Conservation (phyloP, 331 rosid species). For the Acacia pycnantha region DNA sequence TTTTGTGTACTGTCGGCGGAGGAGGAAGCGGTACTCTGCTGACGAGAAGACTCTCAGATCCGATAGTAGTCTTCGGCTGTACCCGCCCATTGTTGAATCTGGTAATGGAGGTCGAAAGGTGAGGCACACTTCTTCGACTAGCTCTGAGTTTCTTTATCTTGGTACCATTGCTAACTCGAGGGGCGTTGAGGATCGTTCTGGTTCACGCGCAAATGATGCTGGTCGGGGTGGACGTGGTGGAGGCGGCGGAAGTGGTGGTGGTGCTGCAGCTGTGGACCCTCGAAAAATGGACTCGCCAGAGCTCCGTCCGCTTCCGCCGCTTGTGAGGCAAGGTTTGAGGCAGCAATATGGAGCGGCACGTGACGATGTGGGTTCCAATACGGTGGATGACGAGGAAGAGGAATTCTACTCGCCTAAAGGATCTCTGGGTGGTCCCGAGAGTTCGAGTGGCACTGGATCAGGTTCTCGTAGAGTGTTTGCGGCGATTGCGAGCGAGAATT, state of each 20-base stretch:
- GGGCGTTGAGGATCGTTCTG: conserved; percentile 31
- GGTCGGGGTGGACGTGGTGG: not conserved
- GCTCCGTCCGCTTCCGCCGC: conserved; percentile 79
- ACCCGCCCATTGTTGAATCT: conserved; percentile 36
- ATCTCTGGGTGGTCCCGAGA: conserved; percentile 50
- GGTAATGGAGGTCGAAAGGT: conserved; percentile 34
- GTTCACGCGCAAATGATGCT: not conserved
- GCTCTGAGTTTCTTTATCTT: conserved; percentile 83
- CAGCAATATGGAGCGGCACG: conserved; percentile 7
- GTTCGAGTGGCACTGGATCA: conserved; percentile 49
- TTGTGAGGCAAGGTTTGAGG: conserved; percentile 41
- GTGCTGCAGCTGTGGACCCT: not conserved
- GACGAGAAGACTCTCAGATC: conserved; percentile 61
- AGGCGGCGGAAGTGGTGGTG: not conserved
- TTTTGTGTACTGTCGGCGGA: conserved; percentile 46
- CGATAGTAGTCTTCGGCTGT: conserved; percentile 42
- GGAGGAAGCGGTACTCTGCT: conserved; percentile 26
- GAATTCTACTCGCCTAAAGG: conserved; percentile 89
- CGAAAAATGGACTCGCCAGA: conserved; percentile 68
- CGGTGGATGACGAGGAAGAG: conserved; percentile 54
- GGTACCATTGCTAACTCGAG: conserved; percentile 68
- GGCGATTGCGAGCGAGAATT: conserved; percentile 33
- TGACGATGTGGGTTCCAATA: not conserved
- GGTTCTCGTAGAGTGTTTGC: conserved; percentile 52
- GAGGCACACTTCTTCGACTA: conserved; percentile 41